Conservation (phyloP, 306 rosid genomes). For the Cucurbita ficifolia region DNA sequence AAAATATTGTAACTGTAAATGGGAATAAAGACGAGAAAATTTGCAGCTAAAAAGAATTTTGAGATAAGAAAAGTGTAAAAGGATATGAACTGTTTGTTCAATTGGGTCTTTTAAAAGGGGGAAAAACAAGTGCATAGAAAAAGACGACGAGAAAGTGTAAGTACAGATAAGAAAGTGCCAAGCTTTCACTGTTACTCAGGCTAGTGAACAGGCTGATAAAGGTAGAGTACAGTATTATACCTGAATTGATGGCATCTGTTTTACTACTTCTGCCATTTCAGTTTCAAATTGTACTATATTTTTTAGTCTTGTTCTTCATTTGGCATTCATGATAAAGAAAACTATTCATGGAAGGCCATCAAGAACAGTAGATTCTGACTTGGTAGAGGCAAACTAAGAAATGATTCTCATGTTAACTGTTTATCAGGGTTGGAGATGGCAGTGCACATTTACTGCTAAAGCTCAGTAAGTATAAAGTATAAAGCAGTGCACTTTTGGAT, state of each 20-base stretch:
- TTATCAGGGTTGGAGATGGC: background rate
- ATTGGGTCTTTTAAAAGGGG: background rate
- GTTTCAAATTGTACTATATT: background rate
- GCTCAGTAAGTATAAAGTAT: background rate
- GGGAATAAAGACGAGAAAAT: background rate
- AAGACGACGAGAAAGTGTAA: too few species aligned
- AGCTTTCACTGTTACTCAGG: background rate
- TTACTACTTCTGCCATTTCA: conserved; percentile 1
- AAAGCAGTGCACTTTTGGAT: background rate
- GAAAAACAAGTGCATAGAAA: background rate
- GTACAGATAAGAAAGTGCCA: background rate
- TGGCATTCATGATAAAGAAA: background rate
- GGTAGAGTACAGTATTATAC: background rate
- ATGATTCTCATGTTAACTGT: background rate
- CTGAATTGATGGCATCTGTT: background rate
- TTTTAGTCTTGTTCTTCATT: background rate
- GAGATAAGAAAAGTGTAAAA: background rate
- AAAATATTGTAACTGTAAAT: background rate
- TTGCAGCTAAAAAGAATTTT: background rate
- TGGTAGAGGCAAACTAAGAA: background rate
- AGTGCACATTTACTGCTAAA: background rate
- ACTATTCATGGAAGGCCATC: background rate
- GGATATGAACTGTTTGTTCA: background rate
- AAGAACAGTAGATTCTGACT: conserved; percentile 5
- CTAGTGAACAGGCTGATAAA: background rate